Conservation (phyloP, 768 basidiomycete species). For the Naganishia antarctica region DNA sequence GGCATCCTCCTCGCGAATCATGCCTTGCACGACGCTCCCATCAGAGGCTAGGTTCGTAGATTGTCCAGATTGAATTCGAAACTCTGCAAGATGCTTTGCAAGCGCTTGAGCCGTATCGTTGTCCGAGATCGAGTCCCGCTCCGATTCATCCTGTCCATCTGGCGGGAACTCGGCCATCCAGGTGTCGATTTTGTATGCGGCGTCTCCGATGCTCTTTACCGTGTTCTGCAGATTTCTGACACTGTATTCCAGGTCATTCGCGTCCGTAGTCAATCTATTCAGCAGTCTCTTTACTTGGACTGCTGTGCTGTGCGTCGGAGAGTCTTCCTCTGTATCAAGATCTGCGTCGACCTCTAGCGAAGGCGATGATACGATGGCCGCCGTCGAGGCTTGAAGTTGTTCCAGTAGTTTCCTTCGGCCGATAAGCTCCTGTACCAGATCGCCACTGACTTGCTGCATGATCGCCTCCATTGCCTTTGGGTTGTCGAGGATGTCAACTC, state of each 20-base stretch:
- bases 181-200: conserved; percentile 4
- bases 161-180: conserved; percentile 16
- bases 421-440: background rate
- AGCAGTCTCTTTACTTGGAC: background rate
- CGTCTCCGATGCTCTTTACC: conserved; percentile 11
- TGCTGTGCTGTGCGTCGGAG: background rate
- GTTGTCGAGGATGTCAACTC: too few species aligned
- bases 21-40: too few species aligned
- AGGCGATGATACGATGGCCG: background rate
- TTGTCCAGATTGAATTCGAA: too few species aligned
- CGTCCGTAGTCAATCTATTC: background rate
- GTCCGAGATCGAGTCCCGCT: too few species aligned
- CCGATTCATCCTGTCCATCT: background rate
- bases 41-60: too few species aligned
- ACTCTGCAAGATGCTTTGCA: background rate
- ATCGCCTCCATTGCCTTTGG: conserved; percentile 9
- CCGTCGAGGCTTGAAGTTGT: conserved; percentile 1
- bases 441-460: conserved; percentile 10
- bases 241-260: conserved; percentile 10
- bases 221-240: conserved; percentile 14
- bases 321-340: background rate
- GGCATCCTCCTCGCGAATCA: background rate
- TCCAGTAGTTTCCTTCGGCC: background rate
- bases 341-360: conserved; percentile 2
- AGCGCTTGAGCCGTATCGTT: background rate